Evolutionary conservation across 176 grass and related monocot genomes (phyloP).

Genomic region (Aegilops bicornis): DNA sequence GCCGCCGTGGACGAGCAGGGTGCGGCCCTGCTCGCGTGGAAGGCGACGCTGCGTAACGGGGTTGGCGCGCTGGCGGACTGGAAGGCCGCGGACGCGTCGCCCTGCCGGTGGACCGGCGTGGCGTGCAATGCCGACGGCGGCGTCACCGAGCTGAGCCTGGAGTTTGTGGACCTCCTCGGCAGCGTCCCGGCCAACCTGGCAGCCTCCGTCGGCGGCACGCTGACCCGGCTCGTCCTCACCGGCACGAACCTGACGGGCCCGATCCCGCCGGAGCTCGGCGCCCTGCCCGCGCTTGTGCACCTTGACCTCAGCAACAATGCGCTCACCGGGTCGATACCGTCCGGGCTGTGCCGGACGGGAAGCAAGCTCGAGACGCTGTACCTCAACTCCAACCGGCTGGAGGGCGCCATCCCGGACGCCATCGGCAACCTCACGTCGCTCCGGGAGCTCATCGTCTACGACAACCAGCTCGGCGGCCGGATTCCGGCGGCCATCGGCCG

Average conservation of each 20-base stretch:
- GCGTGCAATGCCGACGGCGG: slow-evolving; percentile 42
- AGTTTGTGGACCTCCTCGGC: slow-evolving; percentile 62
- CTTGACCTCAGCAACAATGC: slow-evolving; percentile 77
- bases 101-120: slow-evolving; percentile 75
- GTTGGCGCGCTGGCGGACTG: slow-evolving; percentile 39
- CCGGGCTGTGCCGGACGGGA: slow-evolving; percentile 43
- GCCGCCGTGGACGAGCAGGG: slow-evolving; percentile 59
- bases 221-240: slow-evolving; percentile 53
- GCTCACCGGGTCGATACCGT: slow-evolving; percentile 58
- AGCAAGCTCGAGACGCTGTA: slow-evolving; percentile 58
- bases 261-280: slow-evolving; percentile 53
- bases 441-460: slow-evolving; percentile 58
- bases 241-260: slow-evolving; percentile 65
- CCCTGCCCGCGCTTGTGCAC: slow-evolving; percentile 35
- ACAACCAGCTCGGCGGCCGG: slow-evolving; percentile 72
- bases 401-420: slow-evolving; percentile 54
- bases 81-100: slow-evolving; percentile 42
- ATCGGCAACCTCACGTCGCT: slow-evolving; percentile 60
- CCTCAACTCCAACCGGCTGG: slow-evolving; percentile 68
- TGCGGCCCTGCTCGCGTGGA: slow-evolving; percentile 68
- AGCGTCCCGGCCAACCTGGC: slow-evolving; percentile 48
- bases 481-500: slow-evolving; percentile 50
- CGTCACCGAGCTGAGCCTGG: slow-evolving; percentile 54
- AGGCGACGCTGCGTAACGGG: slow-evolving; percentile 33
- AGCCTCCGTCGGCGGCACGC: slow-evolving; percentile 31